A percentile compares a stretch with the other conserved stretches of the same genome.
Conservation (phyloP, 306 rosid species). For the Citrullus colocynthis region DNA sequence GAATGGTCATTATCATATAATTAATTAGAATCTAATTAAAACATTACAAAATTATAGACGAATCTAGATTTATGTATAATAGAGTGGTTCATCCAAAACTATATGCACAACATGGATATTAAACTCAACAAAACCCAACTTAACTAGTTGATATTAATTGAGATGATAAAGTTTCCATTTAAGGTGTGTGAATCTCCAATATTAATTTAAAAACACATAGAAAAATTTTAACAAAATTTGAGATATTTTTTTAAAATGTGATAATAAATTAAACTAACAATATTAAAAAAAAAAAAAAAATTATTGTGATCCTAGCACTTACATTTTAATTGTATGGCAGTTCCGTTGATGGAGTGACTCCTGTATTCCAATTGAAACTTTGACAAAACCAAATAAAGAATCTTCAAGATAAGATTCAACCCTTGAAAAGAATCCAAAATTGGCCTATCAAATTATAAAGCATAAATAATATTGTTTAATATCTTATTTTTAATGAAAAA, state of each 20-base stretch:
- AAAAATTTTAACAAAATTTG: not conserved
- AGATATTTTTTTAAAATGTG: not conserved
- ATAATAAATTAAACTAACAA: not conserved
- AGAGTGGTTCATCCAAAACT: not conserved
- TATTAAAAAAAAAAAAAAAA: not conserved
- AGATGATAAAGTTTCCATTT: not conserved
- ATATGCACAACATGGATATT: not conserved
- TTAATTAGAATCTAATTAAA: not conserved
- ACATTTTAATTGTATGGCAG: not conserved
- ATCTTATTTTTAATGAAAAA: not conserved
- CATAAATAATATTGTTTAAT: not conserved
- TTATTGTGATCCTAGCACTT: not conserved
- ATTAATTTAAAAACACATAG: no score
- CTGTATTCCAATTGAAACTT: not conserved
- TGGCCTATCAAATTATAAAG: not conserved
- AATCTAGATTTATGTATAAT: not conserved
- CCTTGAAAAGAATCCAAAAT: not conserved
- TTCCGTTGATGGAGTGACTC: not conserved
- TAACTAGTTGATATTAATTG: not conserved
- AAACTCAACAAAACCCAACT: no score
- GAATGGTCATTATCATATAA: not conserved
- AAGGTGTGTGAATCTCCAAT: not conserved
- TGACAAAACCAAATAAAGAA: conserved; percentile 7
- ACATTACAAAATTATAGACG: not conserved
- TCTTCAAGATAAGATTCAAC: conserved; percentile 4